These are phyloP conservation scores for Petunia axillaris DNA, from an alignment of 257 asterid genomes.

Conservation along the genomic window DNA sequence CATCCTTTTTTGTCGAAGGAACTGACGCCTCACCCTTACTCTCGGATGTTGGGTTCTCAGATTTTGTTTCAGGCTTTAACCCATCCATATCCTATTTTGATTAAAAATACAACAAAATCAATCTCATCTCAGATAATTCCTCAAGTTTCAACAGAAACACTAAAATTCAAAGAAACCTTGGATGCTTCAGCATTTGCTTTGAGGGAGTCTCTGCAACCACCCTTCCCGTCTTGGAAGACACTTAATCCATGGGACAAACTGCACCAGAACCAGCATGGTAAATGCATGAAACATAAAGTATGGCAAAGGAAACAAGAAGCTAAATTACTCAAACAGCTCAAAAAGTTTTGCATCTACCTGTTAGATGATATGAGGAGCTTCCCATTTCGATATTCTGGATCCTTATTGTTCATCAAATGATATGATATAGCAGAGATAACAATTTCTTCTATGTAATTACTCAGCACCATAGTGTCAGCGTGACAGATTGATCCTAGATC, in stretches of 20 bases:
- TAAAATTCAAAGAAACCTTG: constrained; percentile 53
- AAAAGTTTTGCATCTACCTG: constrained; percentile 51
- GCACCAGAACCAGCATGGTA: constrained; percentile 31
- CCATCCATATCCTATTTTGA: constrained; percentile 46
- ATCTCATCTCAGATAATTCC: neutral
- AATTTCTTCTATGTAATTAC: constrained; percentile 81
- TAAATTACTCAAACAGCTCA: constrained; percentile 14
- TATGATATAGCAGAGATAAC: constrained; percentile 83
- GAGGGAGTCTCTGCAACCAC: constrained; percentile 62
- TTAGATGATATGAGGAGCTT: constrained; percentile 88
- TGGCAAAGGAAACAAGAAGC: constrained; percentile 9
- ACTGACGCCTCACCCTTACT: constrained; percentile 55
- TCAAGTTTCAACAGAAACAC: constrained; percentile 23
- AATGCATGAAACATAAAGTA: constrained; percentile 15
- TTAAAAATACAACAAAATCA: constrained; percentile 24
- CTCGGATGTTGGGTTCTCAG: constrained; percentile 52
- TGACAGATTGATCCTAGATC: constrained; percentile 83
- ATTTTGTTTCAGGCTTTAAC: constrained; percentile 56
- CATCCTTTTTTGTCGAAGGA: constrained; percentile 57
- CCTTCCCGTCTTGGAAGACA: constrained; percentile 81
- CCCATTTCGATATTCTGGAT: constrained; percentile 92
- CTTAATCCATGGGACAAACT: constrained; percentile 92
- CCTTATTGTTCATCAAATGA: constrained; percentile 72
- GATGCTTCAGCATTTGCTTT: constrained; percentile 70
- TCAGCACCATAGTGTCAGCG: constrained; percentile 65